These are phyloP conservation scores for Kickxella alabastrina DNA, from an alignment of 192 early-diverging fungal genomes.

Conservation along the genomic window DNA sequence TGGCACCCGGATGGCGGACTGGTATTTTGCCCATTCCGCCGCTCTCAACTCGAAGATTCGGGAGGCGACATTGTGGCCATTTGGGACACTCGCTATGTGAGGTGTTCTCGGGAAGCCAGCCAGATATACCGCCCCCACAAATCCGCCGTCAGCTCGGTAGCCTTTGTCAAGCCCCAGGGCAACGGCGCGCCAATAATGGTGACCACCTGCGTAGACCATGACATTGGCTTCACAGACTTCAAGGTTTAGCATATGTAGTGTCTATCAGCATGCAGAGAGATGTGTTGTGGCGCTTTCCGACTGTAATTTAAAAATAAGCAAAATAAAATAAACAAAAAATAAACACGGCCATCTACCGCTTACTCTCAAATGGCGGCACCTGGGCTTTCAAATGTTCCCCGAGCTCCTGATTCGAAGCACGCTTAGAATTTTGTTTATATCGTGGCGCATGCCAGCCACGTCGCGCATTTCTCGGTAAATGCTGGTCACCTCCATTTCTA, in stretches of 20 bases:
- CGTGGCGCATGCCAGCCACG: slow-evolving; percentile 22
- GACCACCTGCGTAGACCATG: slow-evolving; percentile 16
- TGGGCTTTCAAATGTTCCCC: too few species aligned
- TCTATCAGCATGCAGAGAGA: background rate
- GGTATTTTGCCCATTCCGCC: slow-evolving; percentile 24
- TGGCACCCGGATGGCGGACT: slow-evolving; percentile 37
- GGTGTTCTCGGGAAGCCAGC: slow-evolving; percentile 11
- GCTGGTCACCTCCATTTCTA: slow-evolving; percentile 16
- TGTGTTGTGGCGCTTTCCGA: too few species aligned
- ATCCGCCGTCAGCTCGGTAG: slow-evolving; percentile 16
- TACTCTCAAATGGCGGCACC: too few species aligned
- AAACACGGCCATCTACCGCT: background rate
- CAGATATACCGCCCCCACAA: slow-evolving; percentile 18
- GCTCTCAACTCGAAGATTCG: background rate
- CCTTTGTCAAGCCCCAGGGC: slow-evolving; percentile 7
- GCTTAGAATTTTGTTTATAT: slow-evolving; percentile 11
- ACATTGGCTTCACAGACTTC: slow-evolving; percentile 30
- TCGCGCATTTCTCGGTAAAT: slow-evolving; percentile 20
- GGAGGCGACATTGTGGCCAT: slow-evolving; percentile 14
- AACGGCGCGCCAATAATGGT: slow-evolving; percentile 15
- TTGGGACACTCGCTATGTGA: slow-evolving; percentile 33
- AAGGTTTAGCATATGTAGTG: slow-evolving; percentile 5
- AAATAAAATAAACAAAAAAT: background rate
- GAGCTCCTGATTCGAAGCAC: slow-evolving; percentile 10
- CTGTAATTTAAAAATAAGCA: too few species aligned